Evolutionary conservation across 306 rosid species (phyloP).

Genomic region (Gillenia trifoliata): DNA sequence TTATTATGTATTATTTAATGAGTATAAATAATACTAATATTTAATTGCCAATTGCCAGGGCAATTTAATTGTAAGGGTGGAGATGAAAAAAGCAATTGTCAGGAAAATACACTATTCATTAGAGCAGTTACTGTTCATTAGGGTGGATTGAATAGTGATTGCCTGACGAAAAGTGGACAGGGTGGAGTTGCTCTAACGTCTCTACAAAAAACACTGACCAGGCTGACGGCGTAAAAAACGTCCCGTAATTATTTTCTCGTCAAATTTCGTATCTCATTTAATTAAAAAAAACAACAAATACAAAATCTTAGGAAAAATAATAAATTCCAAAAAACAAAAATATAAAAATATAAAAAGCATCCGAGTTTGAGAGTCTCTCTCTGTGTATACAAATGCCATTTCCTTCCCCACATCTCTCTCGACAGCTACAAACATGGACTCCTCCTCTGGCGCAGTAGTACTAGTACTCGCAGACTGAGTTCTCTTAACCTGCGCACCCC

Average conservation of each 20-base stretch:
- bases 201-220: too few relatives aligned
- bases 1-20: too few relatives aligned
- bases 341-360: neutral
- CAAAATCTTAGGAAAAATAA: neutral
- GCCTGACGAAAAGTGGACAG: too few relatives aligned
- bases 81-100: too few relatives aligned
- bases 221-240: neutral
- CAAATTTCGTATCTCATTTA: neutral
- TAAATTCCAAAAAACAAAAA: neutral
- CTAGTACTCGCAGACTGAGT: neutral
- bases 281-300: neutral
- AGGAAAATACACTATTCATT: too few relatives aligned
- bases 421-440: constrained; percentile 4
- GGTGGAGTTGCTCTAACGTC: too few relatives aligned
- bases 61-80: too few relatives aligned
- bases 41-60: too few relatives aligned
- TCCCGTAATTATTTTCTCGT: neutral
- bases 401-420: neutral
- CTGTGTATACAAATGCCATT: neutral
- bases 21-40: too few relatives aligned
- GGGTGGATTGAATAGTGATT: too few relatives aligned
- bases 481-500: constrained; percentile 27
- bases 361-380: neutral
- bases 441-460: neutral
- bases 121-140: too few relatives aligned